Evolutionary conservation across 1,284 basidiomycete species (phyloP).

Genomic region (Phylloporus sp.): DNA sequence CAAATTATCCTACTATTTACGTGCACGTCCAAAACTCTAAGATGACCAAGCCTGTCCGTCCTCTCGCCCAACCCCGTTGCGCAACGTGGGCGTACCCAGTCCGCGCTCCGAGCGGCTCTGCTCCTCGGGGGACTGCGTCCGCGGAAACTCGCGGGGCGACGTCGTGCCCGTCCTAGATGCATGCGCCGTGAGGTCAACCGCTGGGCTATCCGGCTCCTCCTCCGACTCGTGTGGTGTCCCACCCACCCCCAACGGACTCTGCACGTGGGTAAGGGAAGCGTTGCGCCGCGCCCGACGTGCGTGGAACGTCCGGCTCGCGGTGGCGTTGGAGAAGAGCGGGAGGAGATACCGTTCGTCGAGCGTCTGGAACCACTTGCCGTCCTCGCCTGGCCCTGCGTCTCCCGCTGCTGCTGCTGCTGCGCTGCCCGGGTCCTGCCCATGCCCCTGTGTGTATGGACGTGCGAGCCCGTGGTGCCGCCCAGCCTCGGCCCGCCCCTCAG

Average conservation of each 20-base stretch:
- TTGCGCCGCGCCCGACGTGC: slow-evolving; percentile 70
- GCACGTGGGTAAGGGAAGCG: slow-evolving; percentile 36
- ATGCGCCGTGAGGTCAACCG: slow-evolving; percentile 42
- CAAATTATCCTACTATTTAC: not conserved
- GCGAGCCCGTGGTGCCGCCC: not conserved
- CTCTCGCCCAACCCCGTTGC: slow-evolving; percentile 40
- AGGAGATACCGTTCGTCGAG: slow-evolving; percentile 95
- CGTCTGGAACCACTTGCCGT: slow-evolving; percentile 94
- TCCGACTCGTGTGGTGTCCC: slow-evolving; percentile 61
- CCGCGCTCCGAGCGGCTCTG: slow-evolving; percentile 64
- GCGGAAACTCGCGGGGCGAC: slow-evolving; percentile 30
- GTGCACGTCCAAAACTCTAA: not conserved
- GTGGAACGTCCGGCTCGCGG: slow-evolving; percentile 87
- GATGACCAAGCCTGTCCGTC: not conserved
- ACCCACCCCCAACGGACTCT: slow-evolving; percentile 32
- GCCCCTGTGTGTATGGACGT: too few relatives aligned
- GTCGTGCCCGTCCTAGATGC: slow-evolving; percentile 3
- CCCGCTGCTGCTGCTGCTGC: too few relatives aligned
- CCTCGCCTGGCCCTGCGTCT: slow-evolving; percentile 43
- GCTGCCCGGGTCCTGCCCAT: too few relatives aligned
- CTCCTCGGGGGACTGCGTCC: slow-evolving; percentile 41
- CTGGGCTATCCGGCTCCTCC: slow-evolving; percentile 52
- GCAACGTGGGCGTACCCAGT: slow-evolving; percentile 55
- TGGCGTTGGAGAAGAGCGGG: slow-evolving; percentile 94
- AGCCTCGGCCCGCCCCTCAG: slow-evolving; percentile 22